A percentile compares a stretch with the other conserved stretches of the same genome.
Conservation (phyloP, 257 asterid species). For the Nicotiana benthamiana region DNA sequence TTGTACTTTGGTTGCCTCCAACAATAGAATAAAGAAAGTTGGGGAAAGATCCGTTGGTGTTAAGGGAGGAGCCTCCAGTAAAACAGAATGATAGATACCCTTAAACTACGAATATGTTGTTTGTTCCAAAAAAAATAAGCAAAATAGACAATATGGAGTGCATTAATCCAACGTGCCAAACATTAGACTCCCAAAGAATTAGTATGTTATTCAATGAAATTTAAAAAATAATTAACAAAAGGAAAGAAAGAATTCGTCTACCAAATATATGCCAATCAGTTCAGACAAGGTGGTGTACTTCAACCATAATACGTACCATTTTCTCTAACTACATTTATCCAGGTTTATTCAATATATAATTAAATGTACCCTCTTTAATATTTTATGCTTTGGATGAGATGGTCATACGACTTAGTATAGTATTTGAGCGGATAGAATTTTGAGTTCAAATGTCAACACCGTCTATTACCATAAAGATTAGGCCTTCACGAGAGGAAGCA, state of each 20-base stretch:
- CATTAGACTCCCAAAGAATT: background rate
- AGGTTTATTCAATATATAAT: no score
- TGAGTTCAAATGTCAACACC: no score
- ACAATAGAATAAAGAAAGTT: background rate
- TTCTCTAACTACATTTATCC: background rate
- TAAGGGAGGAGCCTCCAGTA: background rate
- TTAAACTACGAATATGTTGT: background rate
- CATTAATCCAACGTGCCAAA: constrained; percentile 6
- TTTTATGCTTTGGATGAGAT: no score
- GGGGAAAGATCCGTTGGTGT: background rate
- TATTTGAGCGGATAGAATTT: no score
- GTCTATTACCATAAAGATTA: no score
- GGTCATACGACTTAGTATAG: no score
- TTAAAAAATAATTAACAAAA: no score
- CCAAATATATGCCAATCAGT: background rate
- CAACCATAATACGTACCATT: background rate
- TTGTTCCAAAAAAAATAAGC: background rate
- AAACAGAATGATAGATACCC: background rate
- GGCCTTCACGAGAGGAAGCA: no score
- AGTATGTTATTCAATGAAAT: background rate
- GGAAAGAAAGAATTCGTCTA: background rate
- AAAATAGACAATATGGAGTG: constrained; percentile 6
- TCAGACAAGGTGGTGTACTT: background rate
- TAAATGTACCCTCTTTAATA: no score
- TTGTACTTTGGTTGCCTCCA: background rate